A percentile compares a stretch with the other conserved stretches of the same genome.
These are phyloP conservation scores for Rhodamnia argentea DNA, from an alignment of 345 rosid species.

Conservation along the genomic window DNA sequence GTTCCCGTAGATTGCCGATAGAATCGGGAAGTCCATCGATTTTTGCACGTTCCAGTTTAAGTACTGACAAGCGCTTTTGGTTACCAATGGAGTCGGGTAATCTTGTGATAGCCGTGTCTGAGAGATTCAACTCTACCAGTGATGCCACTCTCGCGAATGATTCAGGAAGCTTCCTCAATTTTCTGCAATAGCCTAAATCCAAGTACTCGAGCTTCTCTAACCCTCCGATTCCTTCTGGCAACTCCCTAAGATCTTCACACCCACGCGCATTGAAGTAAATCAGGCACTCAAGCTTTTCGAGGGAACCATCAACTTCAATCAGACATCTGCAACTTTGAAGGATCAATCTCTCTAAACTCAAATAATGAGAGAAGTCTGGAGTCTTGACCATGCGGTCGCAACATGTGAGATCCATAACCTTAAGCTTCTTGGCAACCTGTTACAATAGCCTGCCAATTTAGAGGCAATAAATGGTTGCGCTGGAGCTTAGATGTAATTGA, in stretches of 20 bases:
- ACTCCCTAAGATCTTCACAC: background rate
- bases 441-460: background rate
- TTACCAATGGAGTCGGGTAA: background rate
- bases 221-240: no score
- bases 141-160: background rate
- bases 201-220: background rate
- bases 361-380: slow-evolving; percentile 7
- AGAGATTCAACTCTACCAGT: background rate
- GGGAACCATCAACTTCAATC: slow-evolving; percentile 10
- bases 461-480: background rate
- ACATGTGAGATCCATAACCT: slow-evolving; percentile 10
- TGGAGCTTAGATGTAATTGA: background rate
- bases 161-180: no score
- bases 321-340: slow-evolving; percentile 9
- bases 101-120: background rate
- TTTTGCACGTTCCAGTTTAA: no score
- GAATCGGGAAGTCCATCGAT: no score
- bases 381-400: background rate
- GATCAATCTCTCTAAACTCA: slow-evolving; percentile 12
- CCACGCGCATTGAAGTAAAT: background rate
- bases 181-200: no score
- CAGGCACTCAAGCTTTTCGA: slow-evolving; percentile 4
- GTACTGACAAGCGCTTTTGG: background rate
- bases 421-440: slow-evolving; percentile 12
- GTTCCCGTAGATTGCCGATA: no score